Evolutionary conservation across 2,329 filamentous ascomycete species (phyloP).

Genomic region (Akanthomyces dipterigenus): DNA sequence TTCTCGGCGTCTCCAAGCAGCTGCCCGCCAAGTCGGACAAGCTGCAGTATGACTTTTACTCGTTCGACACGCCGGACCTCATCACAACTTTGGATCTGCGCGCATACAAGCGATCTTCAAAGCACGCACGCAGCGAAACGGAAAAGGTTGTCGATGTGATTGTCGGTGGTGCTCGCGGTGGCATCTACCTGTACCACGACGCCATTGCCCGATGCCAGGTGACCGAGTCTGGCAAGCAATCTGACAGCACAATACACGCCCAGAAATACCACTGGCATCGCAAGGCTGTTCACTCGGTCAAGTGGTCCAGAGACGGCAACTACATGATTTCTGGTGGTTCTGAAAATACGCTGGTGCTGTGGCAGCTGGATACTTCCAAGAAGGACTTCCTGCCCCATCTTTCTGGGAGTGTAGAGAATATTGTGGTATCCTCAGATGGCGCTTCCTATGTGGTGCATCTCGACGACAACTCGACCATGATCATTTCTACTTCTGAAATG

Average conservation of each 20-base stretch:
- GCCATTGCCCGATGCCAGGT: constrained; percentile 52
- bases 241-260: constrained; percentile 45
- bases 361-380: constrained; percentile 85
- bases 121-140: constrained; percentile 20
- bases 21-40: constrained; percentile 19
- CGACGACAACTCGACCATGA: constrained; percentile 86
- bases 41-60: constrained; percentile 47
- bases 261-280: constrained; percentile 88
- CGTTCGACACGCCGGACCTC: constrained; percentile 53
- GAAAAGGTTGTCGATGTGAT: constrained; percentile 59
- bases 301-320: constrained; percentile 93
- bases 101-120: constrained; percentile 24
- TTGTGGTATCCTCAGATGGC: constrained; percentile 73
- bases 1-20: constrained; percentile 25
- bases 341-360: constrained; percentile 83
- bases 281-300: constrained; percentile 72
- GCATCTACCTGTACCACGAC: constrained; percentile 77
- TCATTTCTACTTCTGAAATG: constrained; percentile 84
- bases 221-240: constrained; percentile 30
- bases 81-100: constrained; percentile 63
- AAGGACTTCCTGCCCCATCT: constrained; percentile 86
- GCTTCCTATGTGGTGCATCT: constrained; percentile 78
- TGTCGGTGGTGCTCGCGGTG: constrained; percentile 69
- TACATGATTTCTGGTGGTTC: constrained; percentile 90
- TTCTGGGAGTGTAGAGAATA: constrained; percentile 73